These are phyloP conservation scores for Neurospora crassa DNA, from an alignment of 2,329 filamentous ascomycete genomes.

Conservation along the genomic window DNA sequence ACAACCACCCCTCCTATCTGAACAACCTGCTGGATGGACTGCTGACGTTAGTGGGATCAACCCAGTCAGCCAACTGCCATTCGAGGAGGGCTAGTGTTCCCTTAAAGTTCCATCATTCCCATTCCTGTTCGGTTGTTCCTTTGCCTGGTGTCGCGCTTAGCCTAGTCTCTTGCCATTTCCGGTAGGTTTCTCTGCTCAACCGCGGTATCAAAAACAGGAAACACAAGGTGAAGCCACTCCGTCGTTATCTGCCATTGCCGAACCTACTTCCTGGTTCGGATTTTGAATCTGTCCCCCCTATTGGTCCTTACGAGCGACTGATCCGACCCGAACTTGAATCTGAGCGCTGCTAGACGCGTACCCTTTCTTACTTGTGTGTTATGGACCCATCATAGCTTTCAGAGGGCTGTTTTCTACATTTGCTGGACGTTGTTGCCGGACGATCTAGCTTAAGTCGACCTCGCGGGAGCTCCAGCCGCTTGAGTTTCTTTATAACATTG, in stretches of 20 bases:
- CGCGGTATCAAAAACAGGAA: background rate
- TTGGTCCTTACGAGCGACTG: background rate
- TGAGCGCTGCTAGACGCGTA: background rate
- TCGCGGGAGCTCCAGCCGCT: background rate
- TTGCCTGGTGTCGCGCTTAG: background rate
- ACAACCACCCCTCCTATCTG: background rate
- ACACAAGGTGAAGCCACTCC: background rate
- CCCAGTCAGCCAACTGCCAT: background rate
- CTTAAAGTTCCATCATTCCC: background rate
- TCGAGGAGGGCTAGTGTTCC: slow-evolving; percentile 2
- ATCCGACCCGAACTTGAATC: background rate
- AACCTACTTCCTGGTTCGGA: background rate
- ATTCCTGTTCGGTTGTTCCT: background rate
- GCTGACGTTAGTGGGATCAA: background rate
- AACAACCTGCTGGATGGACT: background rate
- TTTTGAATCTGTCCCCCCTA: background rate
- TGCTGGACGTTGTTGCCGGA: background rate
- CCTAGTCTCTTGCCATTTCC: background rate
- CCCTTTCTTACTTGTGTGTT: background rate
- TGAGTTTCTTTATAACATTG: background rate
- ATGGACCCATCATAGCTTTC: background rate
- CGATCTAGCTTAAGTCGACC: background rate
- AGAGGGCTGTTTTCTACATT: background rate
- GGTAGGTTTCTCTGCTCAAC: background rate
- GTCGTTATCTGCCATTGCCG: background rate